Percentiles rank a stretch among this genome's conserved stretches.
Conservation (phyloP, 2,329 filamentous ascomycete species). For the Talaromyces marneffei region DNA sequence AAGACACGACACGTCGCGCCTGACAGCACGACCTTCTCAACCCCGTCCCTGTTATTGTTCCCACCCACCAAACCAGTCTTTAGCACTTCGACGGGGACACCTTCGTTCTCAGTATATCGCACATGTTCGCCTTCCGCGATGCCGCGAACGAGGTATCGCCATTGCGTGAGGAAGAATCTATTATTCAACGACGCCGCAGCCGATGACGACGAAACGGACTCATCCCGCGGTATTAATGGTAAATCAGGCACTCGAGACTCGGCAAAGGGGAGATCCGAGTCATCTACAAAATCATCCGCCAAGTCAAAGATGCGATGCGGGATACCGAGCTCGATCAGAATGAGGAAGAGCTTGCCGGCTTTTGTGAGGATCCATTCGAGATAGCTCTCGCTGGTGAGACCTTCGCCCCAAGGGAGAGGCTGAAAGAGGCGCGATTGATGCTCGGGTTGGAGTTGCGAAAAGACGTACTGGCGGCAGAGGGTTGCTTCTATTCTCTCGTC, state of each 20-base stretch:
- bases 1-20: slow-evolving; percentile 31
- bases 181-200: slow-evolving; percentile 41
- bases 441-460: slow-evolving; percentile 30
- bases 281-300: slow-evolving; percentile 57
- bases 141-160: slow-evolving; percentile 52
- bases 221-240: slow-evolving; percentile 47
- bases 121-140: slow-evolving; percentile 53
- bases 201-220: slow-evolving; percentile 8
- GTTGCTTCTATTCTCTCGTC: slow-evolving; percentile 41
- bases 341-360: slow-evolving; percentile 54
- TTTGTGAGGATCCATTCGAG: slow-evolving; percentile 59
- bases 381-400: slow-evolving; percentile 47
- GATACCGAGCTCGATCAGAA: slow-evolving; percentile 54
- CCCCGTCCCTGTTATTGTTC: slow-evolving; percentile 27
- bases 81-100: slow-evolving; percentile 50
- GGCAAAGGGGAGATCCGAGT: slow-evolving; percentile 55
- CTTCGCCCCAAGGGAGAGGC: slow-evolving; percentile 39
- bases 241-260: slow-evolving; percentile 51
- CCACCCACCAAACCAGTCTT: slow-evolving; percentile 17
- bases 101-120: slow-evolving; percentile 54
- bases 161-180: slow-evolving; percentile 56
- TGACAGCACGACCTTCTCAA: slow-evolving; percentile 39
- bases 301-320: slow-evolving; percentile 58
- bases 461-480: slow-evolving; percentile 37
- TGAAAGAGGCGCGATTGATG: slow-evolving; percentile 35